These are phyloP conservation scores for Phragmites australis DNA, from an alignment of 176 grass and related monocot species.

Conservation along the genomic window DNA sequence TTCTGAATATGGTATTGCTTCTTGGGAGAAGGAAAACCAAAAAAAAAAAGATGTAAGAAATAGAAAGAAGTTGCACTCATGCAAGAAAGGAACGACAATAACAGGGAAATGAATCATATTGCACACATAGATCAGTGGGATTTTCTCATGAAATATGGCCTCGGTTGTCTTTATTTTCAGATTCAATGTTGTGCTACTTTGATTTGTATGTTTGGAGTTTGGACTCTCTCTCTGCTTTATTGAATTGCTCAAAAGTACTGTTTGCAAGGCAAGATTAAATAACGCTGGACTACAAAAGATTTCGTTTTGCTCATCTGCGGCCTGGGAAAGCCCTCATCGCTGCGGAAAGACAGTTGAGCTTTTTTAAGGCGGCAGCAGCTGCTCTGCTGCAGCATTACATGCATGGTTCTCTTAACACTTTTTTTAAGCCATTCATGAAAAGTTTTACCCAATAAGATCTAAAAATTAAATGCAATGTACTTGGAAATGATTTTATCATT, in stretches of 20 bases:
- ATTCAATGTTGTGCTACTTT: slow-evolving; percentile 20
- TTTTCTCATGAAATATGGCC: slow-evolving; percentile 60
- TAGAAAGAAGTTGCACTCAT: background rate
- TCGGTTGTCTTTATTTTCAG: slow-evolving; percentile 31
- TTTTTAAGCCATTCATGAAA: slow-evolving; percentile 23
- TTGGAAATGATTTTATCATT: slow-evolving; percentile 15
- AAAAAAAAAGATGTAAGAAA: background rate
- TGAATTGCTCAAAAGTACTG: slow-evolving; percentile 50
- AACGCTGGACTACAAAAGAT: slow-evolving; percentile 58
- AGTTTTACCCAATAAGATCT: slow-evolving; percentile 29
- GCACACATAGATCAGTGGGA: background rate
- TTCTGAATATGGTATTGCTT: slow-evolving; percentile 20
- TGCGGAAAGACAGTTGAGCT: slow-evolving; percentile 40
- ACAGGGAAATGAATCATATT: background rate
- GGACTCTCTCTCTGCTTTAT: slow-evolving; percentile 20
- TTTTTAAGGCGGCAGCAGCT: slow-evolving; percentile 43
- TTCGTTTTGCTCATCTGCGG: slow-evolving; percentile 45
- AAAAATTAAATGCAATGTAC: background rate
- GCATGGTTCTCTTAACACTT: slow-evolving; percentile 28
- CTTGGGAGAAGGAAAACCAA: background rate
- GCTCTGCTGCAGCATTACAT: slow-evolving; percentile 48
- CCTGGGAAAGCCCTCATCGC: slow-evolving; percentile 26
- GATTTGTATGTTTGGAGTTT: background rate
- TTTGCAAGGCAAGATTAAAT: slow-evolving; percentile 63
- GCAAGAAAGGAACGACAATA: background rate